phyloP scores from a whole-genome alignment of 768 basidiomycete species.

The Antrodiella citrinella region DNA sequence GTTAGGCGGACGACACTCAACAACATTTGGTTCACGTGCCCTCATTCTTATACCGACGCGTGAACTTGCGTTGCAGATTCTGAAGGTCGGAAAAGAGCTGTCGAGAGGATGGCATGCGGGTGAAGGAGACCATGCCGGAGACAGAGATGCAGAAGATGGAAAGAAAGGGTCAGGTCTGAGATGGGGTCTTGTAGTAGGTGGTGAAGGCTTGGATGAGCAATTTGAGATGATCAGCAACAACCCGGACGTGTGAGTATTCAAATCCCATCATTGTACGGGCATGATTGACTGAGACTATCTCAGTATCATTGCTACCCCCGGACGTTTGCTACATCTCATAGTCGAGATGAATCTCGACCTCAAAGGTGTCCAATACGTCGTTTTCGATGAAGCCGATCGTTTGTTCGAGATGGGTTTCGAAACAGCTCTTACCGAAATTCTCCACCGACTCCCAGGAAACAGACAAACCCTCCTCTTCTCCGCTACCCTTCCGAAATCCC shows the following conservation, averaged over 20 bases:
- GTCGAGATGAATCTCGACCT: conserved; percentile 97
- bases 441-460: conserved; percentile 76
- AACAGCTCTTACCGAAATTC: conserved; percentile 82
- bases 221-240: conserved; percentile 92
- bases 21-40: conserved; percentile 76
- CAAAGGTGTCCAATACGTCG: conserved; percentile 78
- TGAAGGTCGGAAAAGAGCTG: conserved; percentile 94
- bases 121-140: conserved; percentile 64
- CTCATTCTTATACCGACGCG: conserved; percentile 87
- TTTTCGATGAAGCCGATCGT: conserved; percentile 97
- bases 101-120: conserved; percentile 67
- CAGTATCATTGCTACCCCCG: conserved; percentile 96
- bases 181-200: conserved; percentile 95
- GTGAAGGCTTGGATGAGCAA: conserved; percentile 92
- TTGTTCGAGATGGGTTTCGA: conserved; percentile 99
- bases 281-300: conserved; percentile 5
- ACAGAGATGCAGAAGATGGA: conserved; percentile 41
- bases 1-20: conserved; percentile 72
- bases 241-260: conserved; percentile 78
- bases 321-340: conserved; percentile 90
- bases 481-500: conserved; percentile 89
- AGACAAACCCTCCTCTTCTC: conserved; percentile 95
- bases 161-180: conserved; percentile 57
- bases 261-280: neutral
- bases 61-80: conserved; percentile 88